Conservation (phyloP, 495 filamentous ascomycete genomes). For the Friedmanniomyces endolithicus region DNA sequence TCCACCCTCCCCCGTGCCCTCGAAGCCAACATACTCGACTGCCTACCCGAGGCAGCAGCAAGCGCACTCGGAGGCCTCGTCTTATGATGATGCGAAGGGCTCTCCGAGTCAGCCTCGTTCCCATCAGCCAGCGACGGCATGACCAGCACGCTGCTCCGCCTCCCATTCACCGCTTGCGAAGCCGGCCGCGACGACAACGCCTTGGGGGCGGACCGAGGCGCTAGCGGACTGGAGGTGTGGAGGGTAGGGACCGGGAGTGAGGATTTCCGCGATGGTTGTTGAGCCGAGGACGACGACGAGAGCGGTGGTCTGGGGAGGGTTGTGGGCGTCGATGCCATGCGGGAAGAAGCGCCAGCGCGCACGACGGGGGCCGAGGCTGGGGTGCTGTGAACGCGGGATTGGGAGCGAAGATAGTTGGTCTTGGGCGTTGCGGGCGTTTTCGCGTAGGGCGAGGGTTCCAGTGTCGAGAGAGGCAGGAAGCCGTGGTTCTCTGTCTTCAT, state of each 20-base stretch:
- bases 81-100: slow-evolving; percentile 7
- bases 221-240: slow-evolving; percentile 1
- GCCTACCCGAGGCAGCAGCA: background rate
- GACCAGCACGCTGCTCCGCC: slow-evolving; percentile 4
- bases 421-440: slow-evolving; percentile 14
- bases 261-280: background rate
- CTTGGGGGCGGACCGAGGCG: background rate
- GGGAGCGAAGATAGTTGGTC: slow-evolving; percentile 16
- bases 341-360: background rate
- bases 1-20: background rate
- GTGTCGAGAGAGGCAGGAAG: slow-evolving; percentile 14
- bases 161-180: background rate
- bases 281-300: background rate
- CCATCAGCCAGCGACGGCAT: slow-evolving; percentile 1
- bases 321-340: slow-evolving; percentile 6
- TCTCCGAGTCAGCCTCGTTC: slow-evolving; percentile 15
- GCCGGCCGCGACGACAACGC: background rate
- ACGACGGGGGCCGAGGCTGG: background rate
- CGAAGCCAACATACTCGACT: background rate
- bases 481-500: slow-evolving; percentile 5
- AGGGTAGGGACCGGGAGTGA: slow-evolving; percentile 1
- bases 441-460: slow-evolving; percentile 17
- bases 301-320: background rate
- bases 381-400: background rate
- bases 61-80: slow-evolving; percentile 7